Percentiles rank a stretch among this genome's conserved stretches.
phyloP scores from a whole-genome alignment of 129 eudicot genomes.

The Escallonia herrerae region DNA sequence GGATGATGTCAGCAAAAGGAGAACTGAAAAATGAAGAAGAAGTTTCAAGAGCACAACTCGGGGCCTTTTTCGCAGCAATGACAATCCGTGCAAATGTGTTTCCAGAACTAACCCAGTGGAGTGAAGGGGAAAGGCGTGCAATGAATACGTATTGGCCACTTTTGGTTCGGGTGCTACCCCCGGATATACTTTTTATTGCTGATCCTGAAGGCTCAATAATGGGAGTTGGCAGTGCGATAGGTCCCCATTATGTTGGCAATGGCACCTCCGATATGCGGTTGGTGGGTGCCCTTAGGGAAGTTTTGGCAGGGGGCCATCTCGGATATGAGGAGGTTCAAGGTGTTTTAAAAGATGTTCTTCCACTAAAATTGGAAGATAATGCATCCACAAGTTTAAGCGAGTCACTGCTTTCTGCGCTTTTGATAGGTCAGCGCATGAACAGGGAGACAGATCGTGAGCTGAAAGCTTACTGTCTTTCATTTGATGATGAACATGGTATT shows the following conservation, averaged over 20 bases:
- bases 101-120: slow-evolving; percentile 97
- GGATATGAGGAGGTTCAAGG: slow-evolving; percentile 99
- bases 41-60: slow-evolving; percentile 91
- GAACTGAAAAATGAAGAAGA: slow-evolving; percentile 76
- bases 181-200: slow-evolving; percentile 79
- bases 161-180: slow-evolving; percentile 62
- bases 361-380: slow-evolving; percentile 35
- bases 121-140: slow-evolving; percentile 97
- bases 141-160: slow-evolving; percentile 94
- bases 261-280: slow-evolving; percentile 90
- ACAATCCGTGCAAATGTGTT: slow-evolving; percentile 89
- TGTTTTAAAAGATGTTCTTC: slow-evolving; percentile 85
- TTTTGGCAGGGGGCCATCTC: slow-evolving; percentile 95
- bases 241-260: slow-evolving; percentile 83
- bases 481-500: slow-evolving; percentile 87
- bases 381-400: slow-evolving; percentile 47
- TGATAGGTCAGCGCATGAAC: slow-evolving; percentile 97
- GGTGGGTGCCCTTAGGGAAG: slow-evolving; percentile 94
- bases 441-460: slow-evolving; percentile 97
- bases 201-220: slow-evolving; percentile 97
- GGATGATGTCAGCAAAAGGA: slow-evolving; percentile 65
- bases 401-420: slow-evolving; percentile 86
- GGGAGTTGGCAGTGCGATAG: slow-evolving; percentile 79
- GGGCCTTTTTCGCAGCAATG: slow-evolving; percentile 95
- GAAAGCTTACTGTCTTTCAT: slow-evolving; percentile 95